phyloP scores from a whole-genome alignment of 192 early-diverging fungal species.

The Phycomyces blakesleeanus region DNA sequence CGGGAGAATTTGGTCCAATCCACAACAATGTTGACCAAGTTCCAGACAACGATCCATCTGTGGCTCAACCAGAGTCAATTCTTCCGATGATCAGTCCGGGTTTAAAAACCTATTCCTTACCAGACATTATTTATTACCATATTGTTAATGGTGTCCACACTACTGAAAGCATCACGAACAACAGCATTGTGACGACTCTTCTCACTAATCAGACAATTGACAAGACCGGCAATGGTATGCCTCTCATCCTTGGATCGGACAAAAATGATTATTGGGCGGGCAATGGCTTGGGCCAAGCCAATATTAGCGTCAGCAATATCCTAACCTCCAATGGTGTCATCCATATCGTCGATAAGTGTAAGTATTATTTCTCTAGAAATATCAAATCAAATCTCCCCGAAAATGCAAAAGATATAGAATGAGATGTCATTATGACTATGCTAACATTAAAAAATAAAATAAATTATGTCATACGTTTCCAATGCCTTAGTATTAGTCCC shows the following conservation, averaged over 20 bases:
- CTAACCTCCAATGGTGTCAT: slow-evolving; percentile 3
- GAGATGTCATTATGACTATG: too few relatives aligned
- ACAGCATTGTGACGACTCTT: background rate
- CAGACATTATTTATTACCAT: slow-evolving; percentile 6
- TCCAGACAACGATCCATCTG: too few relatives aligned
- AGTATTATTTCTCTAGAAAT: background rate
- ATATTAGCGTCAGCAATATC: background rate
- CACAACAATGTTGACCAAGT: too few relatives aligned
- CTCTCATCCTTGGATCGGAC: slow-evolving; percentile 5
- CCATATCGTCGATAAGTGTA: slow-evolving; percentile 3
- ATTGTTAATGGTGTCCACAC: background rate
- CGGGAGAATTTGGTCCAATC: too few relatives aligned
- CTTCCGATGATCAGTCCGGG: background rate
- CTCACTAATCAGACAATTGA: slow-evolving; percentile 1
- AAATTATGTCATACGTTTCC: too few relatives aligned
- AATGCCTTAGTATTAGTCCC: background rate
- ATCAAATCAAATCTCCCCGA: background rate
- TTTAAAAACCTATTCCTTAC: background rate
- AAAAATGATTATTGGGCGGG: background rate
- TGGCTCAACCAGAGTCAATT: background rate
- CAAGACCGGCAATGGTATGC: background rate
- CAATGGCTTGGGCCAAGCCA: slow-evolving; percentile 3
- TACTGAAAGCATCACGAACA: background rate
- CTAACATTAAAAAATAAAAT: too few relatives aligned
- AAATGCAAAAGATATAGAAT: too few relatives aligned